Conservation (phyloP, 177 flowering plant genomes). For the Vitis hybrid region DNA sequence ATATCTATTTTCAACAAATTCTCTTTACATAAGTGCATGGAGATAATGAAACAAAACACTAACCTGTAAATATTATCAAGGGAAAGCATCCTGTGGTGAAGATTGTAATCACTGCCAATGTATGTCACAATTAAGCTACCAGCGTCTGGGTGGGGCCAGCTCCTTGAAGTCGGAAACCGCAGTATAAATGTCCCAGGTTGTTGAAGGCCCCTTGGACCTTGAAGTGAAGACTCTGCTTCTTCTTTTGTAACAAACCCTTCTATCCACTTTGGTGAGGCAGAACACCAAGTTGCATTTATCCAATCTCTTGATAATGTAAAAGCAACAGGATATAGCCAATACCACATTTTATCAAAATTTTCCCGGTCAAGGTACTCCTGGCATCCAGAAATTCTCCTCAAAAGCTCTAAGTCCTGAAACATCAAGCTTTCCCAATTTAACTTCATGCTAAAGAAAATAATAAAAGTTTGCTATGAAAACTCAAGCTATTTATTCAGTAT, state of each 20-base stretch:
- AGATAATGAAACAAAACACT: background rate
- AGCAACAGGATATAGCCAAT: constrained; percentile 93
- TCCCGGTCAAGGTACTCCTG: constrained; percentile 52
- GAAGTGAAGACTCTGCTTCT: constrained; percentile 86
- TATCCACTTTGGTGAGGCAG: constrained; percentile 75
- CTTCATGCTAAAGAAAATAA: no score
- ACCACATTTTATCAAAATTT: constrained; percentile 86
- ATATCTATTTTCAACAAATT: background rate
- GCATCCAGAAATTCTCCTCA: constrained; percentile 70
- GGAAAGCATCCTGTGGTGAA: constrained; percentile 71
- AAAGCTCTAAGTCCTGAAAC: constrained; percentile 69
- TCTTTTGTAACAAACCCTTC: constrained; percentile 92
- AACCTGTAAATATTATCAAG: constrained; percentile 56
- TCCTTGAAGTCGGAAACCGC: constrained; percentile 89
- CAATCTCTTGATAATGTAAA: constrained; percentile 52
- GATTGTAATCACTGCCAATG: constrained; percentile 58
- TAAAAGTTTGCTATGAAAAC: no score
- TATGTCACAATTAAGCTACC: constrained; percentile 84
- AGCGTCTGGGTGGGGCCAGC: constrained; percentile 99
- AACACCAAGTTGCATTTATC: constrained; percentile 61
- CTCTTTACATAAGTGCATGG: background rate
- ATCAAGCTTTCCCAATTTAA: background rate
- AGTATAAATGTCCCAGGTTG: constrained; percentile 77
- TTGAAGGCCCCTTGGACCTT: constrained; percentile 47
- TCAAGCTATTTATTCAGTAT: no score